These are phyloP conservation scores for Ascochyta rabiei DNA, from an alignment of 2,329 filamentous ascomycete genomes.

Conservation along the genomic window DNA sequence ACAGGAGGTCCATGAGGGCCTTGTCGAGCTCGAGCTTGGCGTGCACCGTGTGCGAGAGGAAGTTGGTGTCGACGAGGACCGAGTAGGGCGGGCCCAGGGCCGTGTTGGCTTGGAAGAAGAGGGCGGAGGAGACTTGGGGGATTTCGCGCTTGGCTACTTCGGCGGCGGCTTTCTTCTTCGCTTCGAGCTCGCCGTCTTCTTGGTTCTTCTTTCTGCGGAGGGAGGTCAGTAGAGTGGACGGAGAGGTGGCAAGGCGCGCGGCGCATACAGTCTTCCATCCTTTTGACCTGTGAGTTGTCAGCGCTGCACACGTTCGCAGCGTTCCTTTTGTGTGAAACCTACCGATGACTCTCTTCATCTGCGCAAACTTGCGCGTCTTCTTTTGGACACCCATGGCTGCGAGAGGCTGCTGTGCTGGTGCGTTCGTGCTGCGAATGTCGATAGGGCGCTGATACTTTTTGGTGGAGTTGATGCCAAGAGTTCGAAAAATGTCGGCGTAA, in stretches of 20 bases:
- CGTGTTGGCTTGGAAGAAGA: slow-evolving; percentile 66
- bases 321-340: slow-evolving; percentile 1
- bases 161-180: slow-evolving; percentile 62
- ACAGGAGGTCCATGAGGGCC: slow-evolving; percentile 91
- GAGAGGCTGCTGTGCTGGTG: slow-evolving; percentile 20
- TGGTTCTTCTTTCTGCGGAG: slow-evolving; percentile 71
- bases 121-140: slow-evolving; percentile 74
- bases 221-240: slow-evolving; percentile 13
- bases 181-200: slow-evolving; percentile 65
- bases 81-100: slow-evolving; percentile 83
- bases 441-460: slow-evolving; percentile 19
- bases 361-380: slow-evolving; percentile 88
- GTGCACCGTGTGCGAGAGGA: slow-evolving; percentile 75
- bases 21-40: slow-evolving; percentile 87
- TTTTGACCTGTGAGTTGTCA: slow-evolving; percentile 55
- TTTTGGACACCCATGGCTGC: slow-evolving; percentile 81
- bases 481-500: slow-evolving; percentile 8
- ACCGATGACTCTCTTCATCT: slow-evolving; percentile 82
- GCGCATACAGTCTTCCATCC: slow-evolving; percentile 69
- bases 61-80: slow-evolving; percentile 60
- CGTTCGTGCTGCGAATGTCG: slow-evolving; percentile 3
- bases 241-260: slow-evolving; percentile 19
- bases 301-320: not conserved
- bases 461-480: slow-evolving; percentile 18
- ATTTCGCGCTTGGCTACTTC: slow-evolving; percentile 75